Evolutionary conservation across 495 filamentous ascomycete species (phyloP).

Genomic region (Aspergillus cavernicola): DNA sequence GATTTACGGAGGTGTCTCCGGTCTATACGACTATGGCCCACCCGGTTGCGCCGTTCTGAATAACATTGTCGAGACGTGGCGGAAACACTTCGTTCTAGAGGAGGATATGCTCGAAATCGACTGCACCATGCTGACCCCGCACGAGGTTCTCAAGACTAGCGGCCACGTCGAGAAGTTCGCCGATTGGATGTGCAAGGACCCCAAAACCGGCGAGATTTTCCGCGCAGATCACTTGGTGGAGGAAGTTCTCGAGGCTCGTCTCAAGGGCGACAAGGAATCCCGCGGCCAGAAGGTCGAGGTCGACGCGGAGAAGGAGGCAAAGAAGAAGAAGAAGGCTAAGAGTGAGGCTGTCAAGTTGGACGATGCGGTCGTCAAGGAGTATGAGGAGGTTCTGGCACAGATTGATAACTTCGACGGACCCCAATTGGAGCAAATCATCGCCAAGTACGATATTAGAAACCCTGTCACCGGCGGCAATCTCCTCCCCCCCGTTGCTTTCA

Average conservation of each 20-base stretch:
- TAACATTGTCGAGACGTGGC: slow-evolving; percentile 87
- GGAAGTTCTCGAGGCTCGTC: slow-evolving; percentile 77
- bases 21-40: slow-evolving; percentile 83
- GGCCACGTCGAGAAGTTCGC: slow-evolving; percentile 98
- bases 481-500: slow-evolving; percentile 63
- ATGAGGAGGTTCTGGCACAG: slow-evolving; percentile 66
- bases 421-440: slow-evolving; percentile 60
- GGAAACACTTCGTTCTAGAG: slow-evolving; percentile 87
- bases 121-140: slow-evolving; percentile 79
- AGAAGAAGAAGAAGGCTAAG: slow-evolving; percentile 63
- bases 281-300: slow-evolving; percentile 66
- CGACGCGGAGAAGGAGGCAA: slow-evolving; percentile 60
- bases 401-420: slow-evolving; percentile 68
- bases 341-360: slow-evolving; percentile 59
- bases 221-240: slow-evolving; percentile 94
- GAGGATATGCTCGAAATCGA: slow-evolving; percentile 92
- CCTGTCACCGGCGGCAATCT: slow-evolving; percentile 57
- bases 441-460: slow-evolving; percentile 63
- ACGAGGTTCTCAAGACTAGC: slow-evolving; percentile 90
- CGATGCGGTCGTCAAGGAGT: slow-evolving; percentile 60
- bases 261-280: slow-evolving; percentile 78
- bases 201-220: slow-evolving; percentile 94
- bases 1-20: slow-evolving; percentile 82
- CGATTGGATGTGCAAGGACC: slow-evolving; percentile 99
- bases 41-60: slow-evolving; percentile 74